Conservation (phyloP, 768 basidiomycete genomes). For the Mycena polygramma region DNA sequence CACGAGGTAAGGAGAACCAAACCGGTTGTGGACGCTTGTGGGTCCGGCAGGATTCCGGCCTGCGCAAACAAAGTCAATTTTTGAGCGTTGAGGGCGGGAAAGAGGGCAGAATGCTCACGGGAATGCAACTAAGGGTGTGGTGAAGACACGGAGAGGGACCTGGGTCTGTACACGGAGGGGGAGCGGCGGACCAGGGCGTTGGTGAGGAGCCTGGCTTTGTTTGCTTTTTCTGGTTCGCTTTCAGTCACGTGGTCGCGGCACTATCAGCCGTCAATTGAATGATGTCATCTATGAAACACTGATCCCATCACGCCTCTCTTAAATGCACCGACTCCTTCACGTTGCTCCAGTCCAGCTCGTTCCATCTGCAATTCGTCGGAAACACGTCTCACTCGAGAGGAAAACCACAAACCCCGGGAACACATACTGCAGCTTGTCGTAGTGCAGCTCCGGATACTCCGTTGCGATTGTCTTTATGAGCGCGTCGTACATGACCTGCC, state of each 20-base stretch:
- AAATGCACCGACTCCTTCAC: constrained; percentile 7
- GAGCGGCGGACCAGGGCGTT: not conserved
- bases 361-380: constrained; percentile 48
- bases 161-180: not conserved
- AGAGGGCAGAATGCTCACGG: constrained; percentile 22
- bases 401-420: constrained; percentile 71
- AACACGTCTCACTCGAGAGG: not conserved
- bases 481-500: constrained; percentile 71
- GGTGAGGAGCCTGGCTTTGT: constrained; percentile 9
- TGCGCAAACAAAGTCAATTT: constrained; percentile 48
- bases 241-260: constrained; percentile 17
- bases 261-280: constrained; percentile 37
- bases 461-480: constrained; percentile 69
- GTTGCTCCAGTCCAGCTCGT: constrained; percentile 41
- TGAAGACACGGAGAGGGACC: not conserved
- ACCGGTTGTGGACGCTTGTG: constrained; percentile 63
- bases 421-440: constrained; percentile 67
- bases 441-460: constrained; percentile 77
- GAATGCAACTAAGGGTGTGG: constrained; percentile 9
- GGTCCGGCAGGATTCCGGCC: constrained; percentile 60
- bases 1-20: constrained; percentile 56
- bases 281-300: not conserved
- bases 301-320: not conserved
- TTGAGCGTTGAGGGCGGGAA: constrained; percentile 3
- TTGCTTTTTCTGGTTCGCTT: constrained; percentile 19